Evolutionary conservation across 2,329 filamentous ascomycete genomes (phyloP), one percentile per base, ranked within the genome.

Genomic region (Metarhizium sp.): DNA sequence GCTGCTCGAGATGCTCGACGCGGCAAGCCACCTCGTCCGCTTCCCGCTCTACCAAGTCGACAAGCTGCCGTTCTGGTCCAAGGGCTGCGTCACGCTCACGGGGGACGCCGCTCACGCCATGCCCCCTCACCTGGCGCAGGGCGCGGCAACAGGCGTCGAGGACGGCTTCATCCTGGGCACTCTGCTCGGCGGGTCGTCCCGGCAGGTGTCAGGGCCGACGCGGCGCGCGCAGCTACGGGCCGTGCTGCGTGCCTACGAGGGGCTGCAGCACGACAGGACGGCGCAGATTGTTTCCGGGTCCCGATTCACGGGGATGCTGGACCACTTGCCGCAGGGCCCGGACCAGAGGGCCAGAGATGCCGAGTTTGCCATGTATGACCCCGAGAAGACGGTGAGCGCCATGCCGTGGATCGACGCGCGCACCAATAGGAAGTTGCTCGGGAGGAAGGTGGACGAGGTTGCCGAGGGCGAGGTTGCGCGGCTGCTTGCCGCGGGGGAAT

Each of bases 141-240:
- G 64, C 1, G 64, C 60, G 4, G 64, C 64, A 30, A 61, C 62
- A 57, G 61, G 59, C 2, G 58, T 63, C 40, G 63, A 66, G 32
- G 64, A 66, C 36, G 64, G 59, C 2, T 58, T 61, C 14, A 50
- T 64, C 2, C 53, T 66, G 2, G 62, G 58, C 11, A 59, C 57
- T 0, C 59, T 67, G 7, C 82, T 48, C 7, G 56, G 60, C 7
- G 52, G 57, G 18, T 42, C 57, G 7, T 38, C 47, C 3, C 20
- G 53, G 20, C 43, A 51, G 34, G 13, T 18, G 8, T 14, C 50
- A 10, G 16, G 3, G 0, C 10, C 46, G 4, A n/a, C 29, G 11
- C 14, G 11, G 5, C 40, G 20, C 6, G 14, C 18, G 5, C 42
- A 52, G 13, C 49, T 57, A 13, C 53, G 43, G 2, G 18, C 36